Conservation (phyloP, 2,329 filamentous ascomycete species). For the Paracorniculantispora psalliotae region DNA sequence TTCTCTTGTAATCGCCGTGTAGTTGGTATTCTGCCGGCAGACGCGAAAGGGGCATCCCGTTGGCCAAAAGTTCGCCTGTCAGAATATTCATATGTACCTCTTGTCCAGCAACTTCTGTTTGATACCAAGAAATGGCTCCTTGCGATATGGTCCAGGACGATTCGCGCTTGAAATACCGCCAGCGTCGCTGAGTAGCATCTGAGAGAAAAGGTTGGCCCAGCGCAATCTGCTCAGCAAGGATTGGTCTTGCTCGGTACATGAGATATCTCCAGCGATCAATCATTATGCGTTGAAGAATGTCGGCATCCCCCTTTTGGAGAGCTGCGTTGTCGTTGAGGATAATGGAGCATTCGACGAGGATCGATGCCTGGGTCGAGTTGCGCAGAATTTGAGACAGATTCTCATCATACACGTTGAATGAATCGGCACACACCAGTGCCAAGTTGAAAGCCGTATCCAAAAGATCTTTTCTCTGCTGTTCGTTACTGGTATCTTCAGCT, state of each 20-base stretch:
- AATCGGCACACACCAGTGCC: neutral
- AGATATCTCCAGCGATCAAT: neutral
- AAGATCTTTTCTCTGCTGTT: neutral
- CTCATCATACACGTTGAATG: neutral
- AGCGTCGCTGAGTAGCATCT: neutral
- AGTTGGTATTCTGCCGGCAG: constrained; percentile 41
- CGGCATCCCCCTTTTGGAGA: neutral
- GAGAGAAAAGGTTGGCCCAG: neutral
- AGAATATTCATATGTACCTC: constrained; percentile 45
- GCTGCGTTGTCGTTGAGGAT: neutral
- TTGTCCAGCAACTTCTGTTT: constrained; percentile 12
- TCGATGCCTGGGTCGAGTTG: neutral
- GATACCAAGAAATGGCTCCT: neutral
- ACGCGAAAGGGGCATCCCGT: constrained; percentile 43
- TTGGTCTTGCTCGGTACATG: neutral
- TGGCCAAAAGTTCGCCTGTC: constrained; percentile 46
- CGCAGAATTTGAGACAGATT: neutral
- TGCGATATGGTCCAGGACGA: neutral
- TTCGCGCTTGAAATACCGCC: neutral
- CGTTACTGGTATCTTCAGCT: neutral
- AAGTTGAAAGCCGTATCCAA: neutral
- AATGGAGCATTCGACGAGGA: neutral
- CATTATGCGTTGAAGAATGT: neutral
- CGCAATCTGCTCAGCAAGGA: neutral
- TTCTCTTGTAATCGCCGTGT: constrained; percentile 32